Percentiles rank a stretch among this genome's conserved stretches.
Evolutionary conservation across 1,284 basidiomycete species (phyloP).

Genomic region (Anthracocystis panici-leucophaei): DNA sequence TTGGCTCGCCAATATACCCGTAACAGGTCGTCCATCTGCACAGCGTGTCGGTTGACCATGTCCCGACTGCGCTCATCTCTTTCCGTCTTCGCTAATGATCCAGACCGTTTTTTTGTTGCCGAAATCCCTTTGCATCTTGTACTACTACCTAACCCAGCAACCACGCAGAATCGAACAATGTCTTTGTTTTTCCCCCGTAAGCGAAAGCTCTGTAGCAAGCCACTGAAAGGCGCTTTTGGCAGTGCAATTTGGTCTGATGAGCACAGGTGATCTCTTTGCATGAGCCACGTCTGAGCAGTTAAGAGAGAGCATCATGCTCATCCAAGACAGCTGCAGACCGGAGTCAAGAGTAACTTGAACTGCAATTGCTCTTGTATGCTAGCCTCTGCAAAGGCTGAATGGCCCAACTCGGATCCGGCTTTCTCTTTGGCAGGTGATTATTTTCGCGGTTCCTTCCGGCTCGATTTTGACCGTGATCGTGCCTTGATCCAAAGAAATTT

Average conservation of each 20-base stretch:
- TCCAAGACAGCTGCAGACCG: too few species aligned
- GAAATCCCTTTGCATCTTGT: conserved; percentile 13
- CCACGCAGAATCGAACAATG: conserved; percentile 14
- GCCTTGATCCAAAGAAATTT: neutral
- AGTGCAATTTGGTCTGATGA: neutral
- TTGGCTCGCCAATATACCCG: conserved; percentile 13
- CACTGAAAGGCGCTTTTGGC: neutral
- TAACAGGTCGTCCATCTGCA: neutral
- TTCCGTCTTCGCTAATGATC: neutral
- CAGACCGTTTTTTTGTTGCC: neutral
- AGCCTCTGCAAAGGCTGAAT: neutral
- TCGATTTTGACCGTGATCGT: conserved; percentile 2
- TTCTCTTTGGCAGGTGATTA: neutral
- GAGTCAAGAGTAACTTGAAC: too few species aligned
- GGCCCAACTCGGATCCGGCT: conserved; percentile 28
- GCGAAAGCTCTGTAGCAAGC: neutral
- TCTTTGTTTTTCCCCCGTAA: neutral
- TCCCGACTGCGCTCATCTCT: neutral
- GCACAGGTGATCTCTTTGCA: neutral
- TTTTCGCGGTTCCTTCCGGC: conserved; percentile 28
- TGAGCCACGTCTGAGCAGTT: neutral
- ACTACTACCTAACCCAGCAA: conserved; percentile 10
- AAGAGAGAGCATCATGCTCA: too few species aligned
- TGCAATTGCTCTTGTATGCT: too few species aligned
- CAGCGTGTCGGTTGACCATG: conserved; percentile 12